These are phyloP conservation scores for Physcomitrium patens DNA, from an alignment of 225 moss, liverwort and hornwort species.

Conservation along the genomic window DNA sequence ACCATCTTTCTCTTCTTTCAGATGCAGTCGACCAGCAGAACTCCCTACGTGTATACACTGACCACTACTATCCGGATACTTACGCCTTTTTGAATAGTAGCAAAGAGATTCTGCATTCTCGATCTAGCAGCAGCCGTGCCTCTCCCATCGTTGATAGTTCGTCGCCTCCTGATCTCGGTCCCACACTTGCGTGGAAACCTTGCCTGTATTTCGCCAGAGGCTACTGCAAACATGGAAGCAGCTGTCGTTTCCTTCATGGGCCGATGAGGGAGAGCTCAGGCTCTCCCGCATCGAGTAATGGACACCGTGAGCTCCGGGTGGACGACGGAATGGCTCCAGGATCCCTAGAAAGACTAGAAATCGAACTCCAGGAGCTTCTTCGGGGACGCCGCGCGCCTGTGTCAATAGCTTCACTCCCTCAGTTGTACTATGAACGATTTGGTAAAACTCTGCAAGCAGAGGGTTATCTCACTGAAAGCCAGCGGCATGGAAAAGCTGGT, in stretches of 20 bases:
- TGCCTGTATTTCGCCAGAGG: slow-evolving; percentile 94
- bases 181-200: slow-evolving; percentile 92
- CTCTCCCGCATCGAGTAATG: slow-evolving; percentile 79
- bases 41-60: slow-evolving; percentile 72
- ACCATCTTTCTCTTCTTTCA: slow-evolving; percentile 68
- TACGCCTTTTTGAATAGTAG: slow-evolving; percentile 85
- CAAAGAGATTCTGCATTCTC: slow-evolving; percentile 92
- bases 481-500: slow-evolving; percentile 97
- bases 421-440: slow-evolving; percentile 91
- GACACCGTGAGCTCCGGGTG: slow-evolving; percentile 77
- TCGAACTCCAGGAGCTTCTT: slow-evolving; percentile 94
- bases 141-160: slow-evolving; percentile 88
- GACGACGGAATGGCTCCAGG: slow-evolving; percentile 93
- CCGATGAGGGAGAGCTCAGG: slow-evolving; percentile 85
- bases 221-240: slow-evolving; percentile 95
- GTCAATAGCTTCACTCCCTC: slow-evolving; percentile 93
- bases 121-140: slow-evolving; percentile 95
- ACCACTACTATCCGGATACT: slow-evolving; percentile 87
- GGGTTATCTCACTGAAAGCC: slow-evolving; percentile 98
- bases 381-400: slow-evolving; percentile 95
- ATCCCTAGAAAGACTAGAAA: slow-evolving; percentile 87
- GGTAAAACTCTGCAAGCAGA: slow-evolving; percentile 98
- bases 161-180: slow-evolving; percentile 87
- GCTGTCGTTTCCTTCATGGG: slow-evolving; percentile 93
- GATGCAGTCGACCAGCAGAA: slow-evolving; percentile 80